These are phyloP conservation scores for Candida ovalis DNA, from an alignment of 805 yeast species.

Conservation along the genomic window DNA sequence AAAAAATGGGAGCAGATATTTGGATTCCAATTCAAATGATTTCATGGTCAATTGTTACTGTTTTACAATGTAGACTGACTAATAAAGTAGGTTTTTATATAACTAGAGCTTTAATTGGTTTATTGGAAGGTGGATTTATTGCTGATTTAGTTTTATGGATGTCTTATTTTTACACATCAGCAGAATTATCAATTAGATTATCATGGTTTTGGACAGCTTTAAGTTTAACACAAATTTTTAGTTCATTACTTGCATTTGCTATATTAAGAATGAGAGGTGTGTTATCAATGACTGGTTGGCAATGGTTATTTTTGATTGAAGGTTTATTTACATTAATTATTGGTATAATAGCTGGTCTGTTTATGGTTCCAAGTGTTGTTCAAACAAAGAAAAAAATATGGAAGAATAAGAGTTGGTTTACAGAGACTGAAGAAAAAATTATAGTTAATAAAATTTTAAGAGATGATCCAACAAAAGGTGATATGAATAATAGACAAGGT, in stretches of 20 bases:
- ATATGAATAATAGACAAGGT: slow-evolving; percentile 53
- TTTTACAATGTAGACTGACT: slow-evolving; percentile 30
- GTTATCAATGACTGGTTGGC: slow-evolving; percentile 31
- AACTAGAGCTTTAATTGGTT: slow-evolving; percentile 32
- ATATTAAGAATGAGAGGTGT: slow-evolving; percentile 36
- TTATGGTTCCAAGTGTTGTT: slow-evolving; percentile 55
- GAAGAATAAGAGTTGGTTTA: slow-evolving; percentile 45
- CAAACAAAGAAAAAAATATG: slow-evolving; percentile 48
- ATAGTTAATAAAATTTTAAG: slow-evolving; percentile 38
- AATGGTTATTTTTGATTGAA: slow-evolving; percentile 35
- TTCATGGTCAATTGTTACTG: slow-evolving; percentile 49
- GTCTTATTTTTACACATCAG: slow-evolving; percentile 34
- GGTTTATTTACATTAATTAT: slow-evolving; percentile 30
- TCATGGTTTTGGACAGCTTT: slow-evolving; percentile 42
- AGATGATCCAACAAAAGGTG: slow-evolving; percentile 47
- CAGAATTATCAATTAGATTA: slow-evolving; percentile 42
- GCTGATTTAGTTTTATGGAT: slow-evolving; percentile 33
- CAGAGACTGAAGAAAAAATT: slow-evolving; percentile 36
- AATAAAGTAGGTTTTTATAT: slow-evolving; percentile 26
- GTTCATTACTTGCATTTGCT: slow-evolving; percentile 49
- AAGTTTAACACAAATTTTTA: slow-evolving; percentile 39
- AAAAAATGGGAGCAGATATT: slow-evolving; percentile 54
- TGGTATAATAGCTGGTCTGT: slow-evolving; percentile 42
- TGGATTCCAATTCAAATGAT: slow-evolving; percentile 54
- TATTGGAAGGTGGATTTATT: slow-evolving; percentile 35